Evolutionary conservation across 192 early-diverging fungal genomes (phyloP), one percentile per base, ranked within the genome.

Genomic region (Coemansia reversa): DNA sequence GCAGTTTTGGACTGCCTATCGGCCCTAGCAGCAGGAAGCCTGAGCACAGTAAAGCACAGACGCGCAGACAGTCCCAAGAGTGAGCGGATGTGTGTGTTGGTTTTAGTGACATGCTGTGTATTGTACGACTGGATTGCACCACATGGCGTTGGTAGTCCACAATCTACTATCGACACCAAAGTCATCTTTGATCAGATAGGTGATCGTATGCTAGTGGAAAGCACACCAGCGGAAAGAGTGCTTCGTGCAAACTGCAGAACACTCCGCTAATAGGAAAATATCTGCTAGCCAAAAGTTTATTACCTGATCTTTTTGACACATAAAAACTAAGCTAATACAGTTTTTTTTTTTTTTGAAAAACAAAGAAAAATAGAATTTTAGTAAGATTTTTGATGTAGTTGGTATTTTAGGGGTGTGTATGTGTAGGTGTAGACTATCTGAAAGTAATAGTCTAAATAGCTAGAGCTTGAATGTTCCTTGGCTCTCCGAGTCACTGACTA

Each of bases 81-180:
- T 78, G 83, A 62, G 83, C 82, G 60, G 55, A 93, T 94, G 73
- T 93, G 86, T 61, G 74, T 97, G 63, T 84, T 92, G 35, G 91
- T 94, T 47, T 90, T 96, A 87, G 91, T 92, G 30, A 88, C 90
- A 12, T 89, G 90, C 28, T 91, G 94, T 66, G 86, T 98, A 25
- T 72, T 97, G 48, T 95, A 96, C 63, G 96, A 98, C 76, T 93
- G 96, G 70, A 88, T 96, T 49, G 84, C 90, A 62, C 81, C 86
- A 7, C 80, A 83, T 22, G 93, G 94, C 9, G 89, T 92, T 0
- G 93, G 92, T 69, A 75, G 72, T 53, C 89, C 91, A 62, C 82
- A 73, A 60, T 93, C 92, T 19, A 83, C 86, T 27, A 90, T 96
- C 60, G 93, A 96, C 73, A 88, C 90, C 81, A 84, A 86, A 80